Evolutionary conservation across 805 yeast genomes (phyloP).

Genomic region (Barnettozyma salicaria): DNA sequence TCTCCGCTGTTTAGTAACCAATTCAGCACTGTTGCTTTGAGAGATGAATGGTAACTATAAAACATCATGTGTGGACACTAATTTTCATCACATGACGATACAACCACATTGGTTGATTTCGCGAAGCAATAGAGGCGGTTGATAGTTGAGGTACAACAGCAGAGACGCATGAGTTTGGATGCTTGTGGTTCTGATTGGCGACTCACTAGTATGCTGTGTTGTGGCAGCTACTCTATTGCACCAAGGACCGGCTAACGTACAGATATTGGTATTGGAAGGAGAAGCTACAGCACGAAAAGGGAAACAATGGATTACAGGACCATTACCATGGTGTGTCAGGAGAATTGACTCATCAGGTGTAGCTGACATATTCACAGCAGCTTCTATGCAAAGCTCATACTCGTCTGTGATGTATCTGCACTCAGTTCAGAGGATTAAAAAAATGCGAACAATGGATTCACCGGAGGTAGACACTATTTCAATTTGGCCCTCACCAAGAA

Average conservation of each 20-base stretch:
- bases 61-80: background rate
- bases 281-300: background rate
- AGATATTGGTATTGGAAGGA: constrained; percentile 6
- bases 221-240: constrained; percentile 4
- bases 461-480: constrained; percentile 1
- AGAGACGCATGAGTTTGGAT: constrained; percentile 3
- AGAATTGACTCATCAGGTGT: background rate
- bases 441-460: background rate
- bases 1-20: background rate
- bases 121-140: too few relatives aligned
- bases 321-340: constrained; percentile 12
- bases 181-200: constrained; percentile 12
- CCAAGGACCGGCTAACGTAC: constrained; percentile 1
- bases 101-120: constrained; percentile 1
- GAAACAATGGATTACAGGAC: constrained; percentile 8
- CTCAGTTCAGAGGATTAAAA: background rate
- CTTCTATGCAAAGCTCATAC: constrained; percentile 4
- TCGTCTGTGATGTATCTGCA: constrained; percentile 13
- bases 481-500: constrained; percentile 11
- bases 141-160: too few relatives aligned
- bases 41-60: too few relatives aligned
- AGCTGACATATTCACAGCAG: background rate
- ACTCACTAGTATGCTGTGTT: constrained; percentile 5
- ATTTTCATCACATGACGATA: background rate
- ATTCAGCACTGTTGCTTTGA: too few relatives aligned